Conservation (phyloP, 495 filamentous ascomycete species). For the Aspergillus nanangensis region DNA sequence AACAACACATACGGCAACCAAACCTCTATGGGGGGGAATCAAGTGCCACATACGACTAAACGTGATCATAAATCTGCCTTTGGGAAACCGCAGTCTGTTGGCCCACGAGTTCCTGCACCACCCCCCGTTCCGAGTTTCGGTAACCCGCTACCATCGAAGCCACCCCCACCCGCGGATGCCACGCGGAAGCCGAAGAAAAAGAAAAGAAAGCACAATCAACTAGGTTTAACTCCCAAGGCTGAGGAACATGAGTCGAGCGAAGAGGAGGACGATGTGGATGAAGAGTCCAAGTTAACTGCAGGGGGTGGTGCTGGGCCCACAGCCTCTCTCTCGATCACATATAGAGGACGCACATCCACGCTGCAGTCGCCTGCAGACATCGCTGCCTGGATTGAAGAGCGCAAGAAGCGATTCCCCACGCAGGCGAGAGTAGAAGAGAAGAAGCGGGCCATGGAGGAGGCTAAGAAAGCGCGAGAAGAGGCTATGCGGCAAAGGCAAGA, state of each 20-base stretch:
- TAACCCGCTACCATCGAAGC: constrained; percentile 55
- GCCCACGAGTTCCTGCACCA: constrained; percentile 42
- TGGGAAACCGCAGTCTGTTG: constrained; percentile 32
- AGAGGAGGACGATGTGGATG: constrained; percentile 70
- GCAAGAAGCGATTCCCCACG: constrained; percentile 74
- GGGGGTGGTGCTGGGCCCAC: constrained; percentile 19
- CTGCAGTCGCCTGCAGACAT: constrained; percentile 62
- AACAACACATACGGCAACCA: constrained; percentile 43
- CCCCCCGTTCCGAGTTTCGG: constrained; percentile 61
- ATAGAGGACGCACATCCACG: constrained; percentile 34
- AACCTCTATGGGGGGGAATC: constrained; percentile 33
- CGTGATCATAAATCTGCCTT: constrained; percentile 41
- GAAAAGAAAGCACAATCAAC: constrained; percentile 71
- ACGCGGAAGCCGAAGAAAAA: constrained; percentile 62
- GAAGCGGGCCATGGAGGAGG: constrained; percentile 41
- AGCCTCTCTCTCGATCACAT: constrained; percentile 39
- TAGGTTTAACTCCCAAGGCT: constrained; percentile 74
- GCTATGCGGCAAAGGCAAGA: constrained; percentile 24
- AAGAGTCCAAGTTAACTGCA: constrained; percentile 51
- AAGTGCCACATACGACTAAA: constrained; percentile 27
- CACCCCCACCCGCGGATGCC: constrained; percentile 42
- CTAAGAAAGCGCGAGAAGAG: constrained; percentile 34
- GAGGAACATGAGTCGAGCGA: constrained; percentile 66
- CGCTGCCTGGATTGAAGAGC: constrained; percentile 74
- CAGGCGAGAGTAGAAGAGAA: constrained; percentile 53